Percentiles rank a stretch among this genome's conserved stretches.
Conservation (phyloP, 1,284 basidiomycete species). For the Sanguinoderma infundibulare region DNA sequence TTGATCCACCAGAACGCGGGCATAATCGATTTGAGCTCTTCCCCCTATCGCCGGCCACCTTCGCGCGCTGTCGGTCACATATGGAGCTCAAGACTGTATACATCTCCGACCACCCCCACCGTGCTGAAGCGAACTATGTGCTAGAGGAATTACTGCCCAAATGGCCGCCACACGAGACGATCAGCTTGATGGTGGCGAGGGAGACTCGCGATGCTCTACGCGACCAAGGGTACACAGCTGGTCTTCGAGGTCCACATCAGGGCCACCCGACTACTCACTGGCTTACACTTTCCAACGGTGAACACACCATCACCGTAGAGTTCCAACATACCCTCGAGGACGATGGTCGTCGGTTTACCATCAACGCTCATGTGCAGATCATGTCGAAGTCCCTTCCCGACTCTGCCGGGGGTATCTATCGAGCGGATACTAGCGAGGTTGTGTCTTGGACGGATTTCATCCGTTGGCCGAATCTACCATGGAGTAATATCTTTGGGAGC, state of each 20-base stretch:
- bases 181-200: neutral
- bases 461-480: no score
- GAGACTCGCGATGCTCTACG: neutral
- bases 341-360: neutral
- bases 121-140: neutral
- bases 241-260: neutral
- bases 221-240: neutral
- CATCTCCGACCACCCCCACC: neutral
- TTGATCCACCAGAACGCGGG: neutral
- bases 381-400: no score
- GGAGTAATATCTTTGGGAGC: no score
- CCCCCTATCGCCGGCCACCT: neutral
- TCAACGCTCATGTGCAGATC: no score
- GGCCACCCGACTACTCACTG: neutral
- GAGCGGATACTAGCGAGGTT: no score
- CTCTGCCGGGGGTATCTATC: no score
- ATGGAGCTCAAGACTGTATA: neutral
- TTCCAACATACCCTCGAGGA: neutral
- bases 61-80: neutral
- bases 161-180: neutral
- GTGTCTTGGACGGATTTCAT: no score
- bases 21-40: neutral
- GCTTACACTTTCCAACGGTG: neutral
- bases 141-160: neutral
- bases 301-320: neutral